phyloP scores from a whole-genome alignment of 2,329 filamentous ascomycete genomes.

The Chaetomium sp. region DNA sequence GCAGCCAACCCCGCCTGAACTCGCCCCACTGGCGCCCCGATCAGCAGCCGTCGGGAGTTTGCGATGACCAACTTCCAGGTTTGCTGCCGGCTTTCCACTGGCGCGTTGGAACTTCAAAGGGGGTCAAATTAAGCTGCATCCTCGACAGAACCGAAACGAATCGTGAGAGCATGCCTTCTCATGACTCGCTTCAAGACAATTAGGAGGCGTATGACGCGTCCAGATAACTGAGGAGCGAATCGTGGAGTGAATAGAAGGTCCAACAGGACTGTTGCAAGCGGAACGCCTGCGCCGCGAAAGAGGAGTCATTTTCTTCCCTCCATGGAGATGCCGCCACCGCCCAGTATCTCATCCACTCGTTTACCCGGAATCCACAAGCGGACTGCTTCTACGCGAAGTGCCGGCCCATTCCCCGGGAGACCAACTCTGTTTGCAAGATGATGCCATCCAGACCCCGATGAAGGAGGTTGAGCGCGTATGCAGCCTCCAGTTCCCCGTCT shows the following conservation, averaged over 20 bases:
- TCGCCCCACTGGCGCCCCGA: slow-evolving; percentile 24
- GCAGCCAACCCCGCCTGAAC: slow-evolving; percentile 23
- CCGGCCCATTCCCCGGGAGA: slow-evolving; percentile 8
- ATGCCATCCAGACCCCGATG: slow-evolving; percentile 2
- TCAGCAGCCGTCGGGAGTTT: slow-evolving; percentile 6
- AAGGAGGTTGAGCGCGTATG: slow-evolving; percentile 8
- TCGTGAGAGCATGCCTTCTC: slow-evolving; percentile 12
- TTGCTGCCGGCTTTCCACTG: slow-evolving; percentile 4
- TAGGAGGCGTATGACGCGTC: slow-evolving; percentile 25
- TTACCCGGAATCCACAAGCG: slow-evolving; percentile 12
- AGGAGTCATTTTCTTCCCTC: slow-evolving; percentile 19
- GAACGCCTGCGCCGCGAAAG: slow-evolving; percentile 17
- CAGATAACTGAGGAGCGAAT: slow-evolving; percentile 15
- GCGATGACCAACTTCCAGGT: slow-evolving; percentile 7
- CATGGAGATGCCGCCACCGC: slow-evolving; percentile 18
- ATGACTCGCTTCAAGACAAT: slow-evolving; percentile 13
- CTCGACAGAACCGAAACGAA: slow-evolving; percentile 9
- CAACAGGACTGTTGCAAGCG: slow-evolving; percentile 1
- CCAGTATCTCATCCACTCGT: slow-evolving; percentile 13
- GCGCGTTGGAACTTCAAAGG: background rate
- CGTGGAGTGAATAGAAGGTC: slow-evolving; percentile 8
- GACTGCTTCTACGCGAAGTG: slow-evolving; percentile 1
- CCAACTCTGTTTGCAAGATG: background rate
- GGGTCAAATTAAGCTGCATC: background rate
- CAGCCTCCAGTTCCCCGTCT: slow-evolving; percentile 5